Evolutionary conservation across 805 yeast species (phyloP).

Genomic region (Ogataea nitratoaversa): DNA sequence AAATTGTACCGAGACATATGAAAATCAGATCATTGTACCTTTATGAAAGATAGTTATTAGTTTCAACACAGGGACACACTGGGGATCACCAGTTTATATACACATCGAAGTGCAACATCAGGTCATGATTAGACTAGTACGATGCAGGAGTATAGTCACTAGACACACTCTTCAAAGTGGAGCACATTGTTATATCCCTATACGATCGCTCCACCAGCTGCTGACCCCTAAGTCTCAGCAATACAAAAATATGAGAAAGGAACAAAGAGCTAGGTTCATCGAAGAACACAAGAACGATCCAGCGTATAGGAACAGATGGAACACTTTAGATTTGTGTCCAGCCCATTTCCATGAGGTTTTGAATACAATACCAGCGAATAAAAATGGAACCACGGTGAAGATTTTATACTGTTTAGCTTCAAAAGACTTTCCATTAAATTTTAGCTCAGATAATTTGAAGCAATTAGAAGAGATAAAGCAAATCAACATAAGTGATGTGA

Average conservation of each 20-base stretch:
- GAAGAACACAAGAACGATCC: slow-evolving; percentile 3
- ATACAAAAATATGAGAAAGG: slow-evolving; percentile 2
- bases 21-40: too few species aligned
- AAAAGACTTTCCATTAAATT: slow-evolving; percentile 20
- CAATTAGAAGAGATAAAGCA: slow-evolving; percentile 1
- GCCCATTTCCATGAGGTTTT: slow-evolving; percentile 8
- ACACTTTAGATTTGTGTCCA: slow-evolving; percentile 7
- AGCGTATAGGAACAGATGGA: not conserved
- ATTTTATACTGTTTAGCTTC: slow-evolving; percentile 19
- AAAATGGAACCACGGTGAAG: not conserved
- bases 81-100: too few species aligned
- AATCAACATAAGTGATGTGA: slow-evolving; percentile 5
- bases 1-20: too few species aligned
- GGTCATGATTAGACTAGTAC: too few species aligned
- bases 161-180: too few species aligned
- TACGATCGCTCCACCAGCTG: too few species aligned
- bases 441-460: slow-evolving; percentile 6
- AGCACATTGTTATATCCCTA: too few species aligned
- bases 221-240: too few species aligned
- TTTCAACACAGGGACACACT: too few species aligned
- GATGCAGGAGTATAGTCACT: too few species aligned
- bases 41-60: too few species aligned
- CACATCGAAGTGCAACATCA: too few species aligned
- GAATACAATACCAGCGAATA: slow-evolving; percentile 4
- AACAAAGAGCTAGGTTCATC: not conserved